Evolutionary conservation across 2,329 filamentous ascomycete genomes (phyloP).

Genomic region (Penicillium olsonii): DNA sequence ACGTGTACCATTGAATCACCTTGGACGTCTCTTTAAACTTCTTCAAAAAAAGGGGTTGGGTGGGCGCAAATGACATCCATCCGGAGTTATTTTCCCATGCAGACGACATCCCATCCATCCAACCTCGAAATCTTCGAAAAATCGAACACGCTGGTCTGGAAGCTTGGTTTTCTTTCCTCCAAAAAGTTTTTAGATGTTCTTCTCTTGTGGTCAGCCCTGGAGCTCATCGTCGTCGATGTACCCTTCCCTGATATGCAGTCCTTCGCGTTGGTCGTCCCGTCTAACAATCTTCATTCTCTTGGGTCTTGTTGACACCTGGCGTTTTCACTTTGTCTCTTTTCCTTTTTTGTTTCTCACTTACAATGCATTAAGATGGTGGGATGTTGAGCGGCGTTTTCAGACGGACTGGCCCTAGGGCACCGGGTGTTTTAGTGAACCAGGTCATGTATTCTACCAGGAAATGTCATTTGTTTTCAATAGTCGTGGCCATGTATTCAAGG

Average conservation of each 20-base stretch:
- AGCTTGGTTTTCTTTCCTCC: neutral
- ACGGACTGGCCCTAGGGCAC: constrained; percentile 16
- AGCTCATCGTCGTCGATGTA: neutral
- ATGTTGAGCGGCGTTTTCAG: constrained; percentile 21
- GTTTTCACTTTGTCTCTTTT: constrained; percentile 1
- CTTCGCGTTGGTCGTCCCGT: neutral
- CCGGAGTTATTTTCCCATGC: constrained; percentile 17
- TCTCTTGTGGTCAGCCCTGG: neutral
- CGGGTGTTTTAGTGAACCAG: constrained; percentile 11
- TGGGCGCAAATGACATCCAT: constrained; percentile 13
- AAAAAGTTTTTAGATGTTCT: neutral
- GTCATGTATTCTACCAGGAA: constrained; percentile 21
- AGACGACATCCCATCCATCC: neutral
- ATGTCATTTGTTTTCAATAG: constrained; percentile 5
- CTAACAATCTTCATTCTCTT: neutral
- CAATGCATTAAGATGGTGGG: constrained; percentile 23
- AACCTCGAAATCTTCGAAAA: neutral
- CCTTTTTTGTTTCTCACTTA: constrained; percentile 7
- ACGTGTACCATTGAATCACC: neutral
- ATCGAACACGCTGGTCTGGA: neutral
- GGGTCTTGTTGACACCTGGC: neutral
- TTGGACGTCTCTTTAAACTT: constrained; percentile 15
- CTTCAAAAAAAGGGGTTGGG: neutral
- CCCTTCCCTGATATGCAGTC: neutral
- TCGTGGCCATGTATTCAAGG: neutral